These are phyloP conservation scores for Tricholoma terreum DNA, from an alignment of 768 basidiomycete genomes.

Conservation along the genomic window DNA sequence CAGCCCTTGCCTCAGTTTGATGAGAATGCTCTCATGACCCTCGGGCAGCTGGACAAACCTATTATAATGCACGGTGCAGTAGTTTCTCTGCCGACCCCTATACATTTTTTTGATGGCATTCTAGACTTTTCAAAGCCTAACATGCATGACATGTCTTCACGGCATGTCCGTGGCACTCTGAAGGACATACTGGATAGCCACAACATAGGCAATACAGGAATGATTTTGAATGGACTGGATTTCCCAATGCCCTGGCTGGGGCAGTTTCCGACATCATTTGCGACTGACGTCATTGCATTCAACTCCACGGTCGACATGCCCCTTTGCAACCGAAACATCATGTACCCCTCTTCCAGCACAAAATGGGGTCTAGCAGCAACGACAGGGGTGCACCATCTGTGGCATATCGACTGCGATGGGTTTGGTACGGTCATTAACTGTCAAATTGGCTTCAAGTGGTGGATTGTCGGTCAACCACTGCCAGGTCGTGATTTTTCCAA, in stretches of 20 bases:
- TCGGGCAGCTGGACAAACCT: no score
- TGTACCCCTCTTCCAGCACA: background rate
- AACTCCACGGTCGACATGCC: background rate
- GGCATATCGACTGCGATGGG: background rate
- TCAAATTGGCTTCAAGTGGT: background rate
- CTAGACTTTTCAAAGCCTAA: no score
- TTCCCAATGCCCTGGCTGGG: background rate
- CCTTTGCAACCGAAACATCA: background rate
- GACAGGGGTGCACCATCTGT: background rate
- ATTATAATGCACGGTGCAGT: no score
- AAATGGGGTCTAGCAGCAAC: background rate
- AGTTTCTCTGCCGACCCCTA: no score
- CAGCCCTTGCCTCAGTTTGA: background rate
- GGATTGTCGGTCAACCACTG: background rate
- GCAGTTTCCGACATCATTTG: background rate
- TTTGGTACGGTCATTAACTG: background rate
- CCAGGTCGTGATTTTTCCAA: background rate
- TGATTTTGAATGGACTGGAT: background rate
- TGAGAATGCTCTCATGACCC: no score
- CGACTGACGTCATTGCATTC: background rate
- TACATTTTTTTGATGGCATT: no score
- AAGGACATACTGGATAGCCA: background rate
- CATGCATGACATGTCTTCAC: background rate
- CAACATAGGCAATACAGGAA: background rate
- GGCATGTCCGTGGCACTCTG: no score